Conservation (phyloP, 192 early-diverging fungal species). For the Gamsiella multidivaricata region DNA sequence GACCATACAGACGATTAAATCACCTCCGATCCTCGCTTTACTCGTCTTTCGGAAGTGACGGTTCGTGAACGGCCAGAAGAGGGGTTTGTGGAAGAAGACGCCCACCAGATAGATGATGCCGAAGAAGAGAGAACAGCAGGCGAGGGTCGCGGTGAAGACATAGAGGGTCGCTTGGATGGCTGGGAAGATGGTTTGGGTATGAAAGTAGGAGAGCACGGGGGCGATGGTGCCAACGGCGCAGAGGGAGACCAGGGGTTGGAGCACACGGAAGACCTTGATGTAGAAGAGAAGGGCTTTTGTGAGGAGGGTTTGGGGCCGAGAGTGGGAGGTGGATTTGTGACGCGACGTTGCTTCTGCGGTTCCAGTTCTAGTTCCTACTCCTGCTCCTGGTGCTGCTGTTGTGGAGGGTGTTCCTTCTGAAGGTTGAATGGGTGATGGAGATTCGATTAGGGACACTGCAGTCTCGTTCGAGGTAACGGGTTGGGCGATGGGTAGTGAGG, state of each 20-base stretch:
- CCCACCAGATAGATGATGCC: slow-evolving; percentile 33
- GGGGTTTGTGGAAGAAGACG: slow-evolving; percentile 38
- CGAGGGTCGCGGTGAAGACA: slow-evolving; percentile 30
- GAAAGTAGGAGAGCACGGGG: slow-evolving; percentile 38
- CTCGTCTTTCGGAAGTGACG: slow-evolving; percentile 37
- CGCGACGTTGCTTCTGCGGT: background rate
- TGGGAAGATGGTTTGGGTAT: slow-evolving; percentile 42
- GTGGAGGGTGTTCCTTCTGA: slow-evolving; percentile 10
- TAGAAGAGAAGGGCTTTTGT: slow-evolving; percentile 42
- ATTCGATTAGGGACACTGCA: background rate
- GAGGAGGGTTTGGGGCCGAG: slow-evolving; percentile 20
- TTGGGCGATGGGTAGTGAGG: too few species aligned
- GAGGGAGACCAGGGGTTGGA: slow-evolving; percentile 37
- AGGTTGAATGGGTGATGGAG: slow-evolving; percentile 18
- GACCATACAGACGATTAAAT: slow-evolving; percentile 48
- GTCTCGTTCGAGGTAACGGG: background rate
- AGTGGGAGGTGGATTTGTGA: background rate
- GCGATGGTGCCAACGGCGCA: slow-evolving; percentile 39
- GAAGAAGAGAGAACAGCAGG: slow-evolving; percentile 47
- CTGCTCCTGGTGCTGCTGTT: slow-evolving; percentile 1
- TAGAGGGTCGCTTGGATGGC: slow-evolving; percentile 48
- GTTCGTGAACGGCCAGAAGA: slow-evolving; percentile 52
- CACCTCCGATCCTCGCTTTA: slow-evolving; percentile 38
- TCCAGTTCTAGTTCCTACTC: background rate
- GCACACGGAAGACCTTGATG: slow-evolving; percentile 36